phyloP scores from a whole-genome alignment of 306 rosid genomes.

The Notholithocarpus densiflorus region DNA sequence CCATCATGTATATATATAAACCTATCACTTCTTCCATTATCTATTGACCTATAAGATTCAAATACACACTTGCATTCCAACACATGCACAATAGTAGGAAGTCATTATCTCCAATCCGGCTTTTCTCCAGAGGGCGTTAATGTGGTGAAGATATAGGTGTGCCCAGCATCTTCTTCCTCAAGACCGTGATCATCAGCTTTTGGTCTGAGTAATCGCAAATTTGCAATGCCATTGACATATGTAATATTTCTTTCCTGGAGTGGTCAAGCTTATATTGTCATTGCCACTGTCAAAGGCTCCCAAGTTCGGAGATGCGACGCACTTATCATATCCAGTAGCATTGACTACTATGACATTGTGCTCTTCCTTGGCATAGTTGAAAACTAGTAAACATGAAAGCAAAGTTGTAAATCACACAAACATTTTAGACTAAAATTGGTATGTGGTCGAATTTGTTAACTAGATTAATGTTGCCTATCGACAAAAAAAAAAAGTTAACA shows the following conservation, averaged over 20 bases:
- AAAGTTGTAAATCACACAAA: neutral
- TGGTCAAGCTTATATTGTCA: neutral
- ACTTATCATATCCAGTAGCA: neutral
- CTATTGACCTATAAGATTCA: no score
- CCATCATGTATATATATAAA: neutral
- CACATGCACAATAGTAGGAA: no score
- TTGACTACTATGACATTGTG: neutral
- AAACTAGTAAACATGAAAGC: neutral
- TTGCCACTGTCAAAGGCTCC: neutral
- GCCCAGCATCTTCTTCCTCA: neutral
- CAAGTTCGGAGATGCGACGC: neutral
- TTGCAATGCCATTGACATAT: neutral
- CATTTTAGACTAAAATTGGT: neutral
- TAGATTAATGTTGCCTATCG: no score
- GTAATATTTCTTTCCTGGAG: neutral
- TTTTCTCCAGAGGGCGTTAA: no score
- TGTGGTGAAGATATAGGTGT: neutral
- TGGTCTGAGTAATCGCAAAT: neutral
- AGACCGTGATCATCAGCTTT: neutral
- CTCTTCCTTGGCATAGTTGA: neutral
- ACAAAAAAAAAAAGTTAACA: no score
- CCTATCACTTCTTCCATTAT: neutral
- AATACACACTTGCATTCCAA: no score
- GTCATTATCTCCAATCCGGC: no score
- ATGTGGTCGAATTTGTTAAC: neutral